Conservation (phyloP, 345 rosid genomes). For the Melaleuca alternifolia region DNA sequence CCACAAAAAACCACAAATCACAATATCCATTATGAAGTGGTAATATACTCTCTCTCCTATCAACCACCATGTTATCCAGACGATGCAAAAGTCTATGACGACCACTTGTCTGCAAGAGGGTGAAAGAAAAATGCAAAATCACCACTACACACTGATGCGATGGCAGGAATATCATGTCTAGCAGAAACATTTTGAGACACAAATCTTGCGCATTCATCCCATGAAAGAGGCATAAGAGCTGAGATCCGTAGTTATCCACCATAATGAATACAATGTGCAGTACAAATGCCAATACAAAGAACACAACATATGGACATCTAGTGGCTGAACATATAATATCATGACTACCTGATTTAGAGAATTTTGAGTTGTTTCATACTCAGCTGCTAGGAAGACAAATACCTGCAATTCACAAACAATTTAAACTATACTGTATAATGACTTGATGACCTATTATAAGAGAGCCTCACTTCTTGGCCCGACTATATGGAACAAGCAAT, state of each 20-base stretch:
- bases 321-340: not conserved
- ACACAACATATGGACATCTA: not conserved
- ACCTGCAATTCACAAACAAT: conserved; percentile 29
- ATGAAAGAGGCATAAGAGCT: not conserved
- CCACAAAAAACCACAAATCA: not conserved
- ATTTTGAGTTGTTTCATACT: conserved; percentile 68
- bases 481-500: not conserved
- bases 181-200: not conserved
- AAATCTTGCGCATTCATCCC: not conserved
- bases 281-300: not conserved
- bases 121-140: not conserved
- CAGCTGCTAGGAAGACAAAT: conserved; percentile 79
- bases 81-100: not conserved
- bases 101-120: not conserved
- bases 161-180: not conserved
- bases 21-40: not conserved
- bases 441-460: not conserved
- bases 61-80: not conserved
- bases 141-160: not conserved
- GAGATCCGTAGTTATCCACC: not conserved
- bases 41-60: not conserved
- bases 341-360: conserved; percentile 71
- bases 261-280: not conserved
- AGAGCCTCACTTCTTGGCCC: not conserved
- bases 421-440: not conserved